These are phyloP conservation scores for Cyclotella sp. DNA, from an alignment of 108 stramenopile species.

Conservation along the genomic window DNA sequence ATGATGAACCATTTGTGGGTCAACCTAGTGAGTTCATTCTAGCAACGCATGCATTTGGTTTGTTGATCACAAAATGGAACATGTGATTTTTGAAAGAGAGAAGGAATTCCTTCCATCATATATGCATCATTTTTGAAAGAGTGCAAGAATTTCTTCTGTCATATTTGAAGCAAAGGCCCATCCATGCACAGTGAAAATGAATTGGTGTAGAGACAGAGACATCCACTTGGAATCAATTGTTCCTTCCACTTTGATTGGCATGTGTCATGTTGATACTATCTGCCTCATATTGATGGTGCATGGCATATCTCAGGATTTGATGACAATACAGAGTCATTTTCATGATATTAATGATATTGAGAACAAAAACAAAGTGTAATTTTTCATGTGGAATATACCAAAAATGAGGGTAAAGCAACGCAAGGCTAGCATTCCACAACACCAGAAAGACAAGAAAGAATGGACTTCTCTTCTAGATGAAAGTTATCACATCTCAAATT, in stretches of 20 bases:
- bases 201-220: background rate
- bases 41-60: constrained; percentile 40
- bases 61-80: constrained; percentile 31
- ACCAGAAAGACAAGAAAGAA: background rate
- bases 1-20: constrained; percentile 58
- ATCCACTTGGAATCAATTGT: constrained; percentile 56
- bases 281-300: constrained; percentile 75
- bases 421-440: background rate
- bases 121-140: too few species aligned
- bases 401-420: background rate
- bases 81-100: constrained; percentile 27
- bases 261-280: constrained; percentile 53
- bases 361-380: constrained; percentile 32
- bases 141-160: too few species aligned
- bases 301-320: constrained; percentile 62
- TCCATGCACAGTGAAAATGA: background rate
- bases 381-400: background rate
- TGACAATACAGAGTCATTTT: constrained; percentile 43
- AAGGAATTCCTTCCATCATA: constrained; percentile 27
- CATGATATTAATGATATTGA: constrained; percentile 33
- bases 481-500: constrained; percentile 53
- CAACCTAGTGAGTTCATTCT: constrained; percentile 31
- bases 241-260: constrained; percentile 69
- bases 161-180: too few species aligned
- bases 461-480: background rate